A percentile compares a stretch with the other conserved stretches of the same genome.
phyloP scores from a whole-genome alignment of 164 flowering plant species.

The Malania oleifera region DNA sequence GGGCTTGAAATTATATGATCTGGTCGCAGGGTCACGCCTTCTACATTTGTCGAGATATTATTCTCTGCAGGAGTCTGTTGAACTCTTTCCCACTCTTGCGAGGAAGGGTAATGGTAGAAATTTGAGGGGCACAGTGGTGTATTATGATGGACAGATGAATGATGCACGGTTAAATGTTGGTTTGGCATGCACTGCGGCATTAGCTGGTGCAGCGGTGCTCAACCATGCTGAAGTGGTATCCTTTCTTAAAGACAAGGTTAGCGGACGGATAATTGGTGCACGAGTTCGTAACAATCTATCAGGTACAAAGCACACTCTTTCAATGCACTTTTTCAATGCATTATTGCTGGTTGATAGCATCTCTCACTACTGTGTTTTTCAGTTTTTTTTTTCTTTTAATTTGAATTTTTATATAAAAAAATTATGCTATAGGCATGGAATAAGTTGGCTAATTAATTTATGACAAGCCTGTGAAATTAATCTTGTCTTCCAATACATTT shows the following conservation, averaged over 20 bases:
- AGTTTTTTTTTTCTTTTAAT: no score
- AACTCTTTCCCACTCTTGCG: constrained; percentile 94
- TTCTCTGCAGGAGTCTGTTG: constrained; percentile 81
- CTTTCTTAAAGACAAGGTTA: constrained; percentile 66
- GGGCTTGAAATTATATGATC: constrained; percentile 92
- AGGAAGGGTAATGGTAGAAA: constrained; percentile 56
- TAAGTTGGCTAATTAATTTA: no score
- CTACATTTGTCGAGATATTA: constrained; percentile 92
- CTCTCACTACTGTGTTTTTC: no score
- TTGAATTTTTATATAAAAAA: no score
- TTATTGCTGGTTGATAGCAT: neutral
- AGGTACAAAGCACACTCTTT: constrained; percentile 38
- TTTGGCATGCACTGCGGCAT: constrained; percentile 90
- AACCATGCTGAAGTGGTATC: constrained; percentile 93
- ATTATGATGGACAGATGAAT: constrained; percentile 99
- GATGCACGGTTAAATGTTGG: constrained; percentile 92
- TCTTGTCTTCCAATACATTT: no score
- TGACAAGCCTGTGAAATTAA: no score
- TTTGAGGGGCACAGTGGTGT: constrained; percentile 92
- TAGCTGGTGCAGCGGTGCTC: constrained; percentile 96
- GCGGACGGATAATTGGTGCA: constrained; percentile 72
- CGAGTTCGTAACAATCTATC: constrained; percentile 69
- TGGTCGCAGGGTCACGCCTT: constrained; percentile 77
- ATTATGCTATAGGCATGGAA: no score
- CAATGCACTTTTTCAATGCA: neutral